Conservation (phyloP, 345 rosid genomes). For the Erucastrum elatum region DNA sequence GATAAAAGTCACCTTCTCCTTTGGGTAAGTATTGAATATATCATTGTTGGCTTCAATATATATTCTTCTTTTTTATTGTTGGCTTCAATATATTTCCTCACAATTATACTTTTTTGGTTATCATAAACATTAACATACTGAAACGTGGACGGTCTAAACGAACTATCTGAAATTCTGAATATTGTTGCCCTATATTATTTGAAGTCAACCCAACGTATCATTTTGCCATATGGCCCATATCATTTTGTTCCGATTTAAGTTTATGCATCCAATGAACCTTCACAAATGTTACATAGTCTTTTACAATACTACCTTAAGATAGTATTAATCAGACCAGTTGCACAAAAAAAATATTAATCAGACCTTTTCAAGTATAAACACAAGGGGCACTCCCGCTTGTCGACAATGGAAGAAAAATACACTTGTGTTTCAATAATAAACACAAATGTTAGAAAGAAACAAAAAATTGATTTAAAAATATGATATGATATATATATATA, state of each 20-base stretch:
- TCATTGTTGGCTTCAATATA: not conserved
- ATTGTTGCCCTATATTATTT: not conserved
- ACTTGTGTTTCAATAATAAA: not conserved
- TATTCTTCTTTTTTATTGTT: not conserved
- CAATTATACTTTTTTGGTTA: not conserved
- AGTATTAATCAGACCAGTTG: not conserved
- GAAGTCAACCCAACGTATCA: not conserved
- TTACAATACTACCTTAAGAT: not conserved
- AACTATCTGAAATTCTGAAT: not conserved
- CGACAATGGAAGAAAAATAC: not conserved
- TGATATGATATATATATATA: too few species aligned
- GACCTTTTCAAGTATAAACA: not conserved
- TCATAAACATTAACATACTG: not conserved
- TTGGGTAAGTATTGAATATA: conserved; percentile 32
- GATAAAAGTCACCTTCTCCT: conserved; percentile 30
- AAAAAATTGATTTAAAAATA: not conserved
- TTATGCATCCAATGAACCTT: not conserved
- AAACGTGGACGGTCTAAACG: conserved; percentile 10
- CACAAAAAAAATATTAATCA: too few species aligned
- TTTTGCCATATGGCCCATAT: not conserved
- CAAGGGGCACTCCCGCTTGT: not conserved
- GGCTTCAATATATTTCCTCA: not conserved
- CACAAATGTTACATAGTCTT: not conserved
- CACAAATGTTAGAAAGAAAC: not conserved
- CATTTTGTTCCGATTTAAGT: not conserved